phyloP scores from a whole-genome alignment of 1,284 basidiomycete species.

The Apiotrichum domesticum region DNA sequence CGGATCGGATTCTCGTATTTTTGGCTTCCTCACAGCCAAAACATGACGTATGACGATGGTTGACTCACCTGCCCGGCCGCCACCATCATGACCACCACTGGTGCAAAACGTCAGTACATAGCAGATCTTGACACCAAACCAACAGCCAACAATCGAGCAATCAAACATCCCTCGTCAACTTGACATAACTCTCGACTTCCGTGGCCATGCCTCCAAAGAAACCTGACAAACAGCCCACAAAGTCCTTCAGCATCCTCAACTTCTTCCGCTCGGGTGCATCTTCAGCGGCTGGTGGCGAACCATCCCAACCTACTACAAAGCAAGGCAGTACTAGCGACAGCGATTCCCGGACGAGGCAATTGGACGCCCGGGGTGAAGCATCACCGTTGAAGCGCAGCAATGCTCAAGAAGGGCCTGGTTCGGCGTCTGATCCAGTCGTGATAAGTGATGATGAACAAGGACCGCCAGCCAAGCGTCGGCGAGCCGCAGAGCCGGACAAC shows the following conservation, averaged over 20 bases:
- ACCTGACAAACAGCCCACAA: too few species aligned
- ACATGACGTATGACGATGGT: background rate
- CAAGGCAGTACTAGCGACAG: too few species aligned
- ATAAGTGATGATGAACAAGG: slow-evolving; percentile 26
- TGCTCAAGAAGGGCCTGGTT: slow-evolving; percentile 6
- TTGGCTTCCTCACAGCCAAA: background rate
- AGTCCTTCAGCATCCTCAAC: background rate
- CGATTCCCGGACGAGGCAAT: too few species aligned
- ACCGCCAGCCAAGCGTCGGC: background rate
- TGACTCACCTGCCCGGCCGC: background rate
- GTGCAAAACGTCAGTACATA: too few species aligned
- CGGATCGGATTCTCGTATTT: too few species aligned
- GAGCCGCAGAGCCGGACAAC: background rate
- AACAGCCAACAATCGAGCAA: too few species aligned
- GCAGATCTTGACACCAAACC: too few species aligned
- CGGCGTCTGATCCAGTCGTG: slow-evolving; percentile 24
- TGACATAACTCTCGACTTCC: background rate
- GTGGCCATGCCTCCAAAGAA: too few species aligned
- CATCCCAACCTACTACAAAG: too few species aligned
- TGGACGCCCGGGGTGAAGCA: too few species aligned
- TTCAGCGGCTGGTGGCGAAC: background rate
- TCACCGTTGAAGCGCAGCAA: too few species aligned
- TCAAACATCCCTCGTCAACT: too few species aligned
- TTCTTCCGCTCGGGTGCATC: background rate
- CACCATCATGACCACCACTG: background rate